A percentile compares a stretch with the other conserved stretches of the same genome.
phyloP scores from a whole-genome alignment of 2,329 filamentous ascomycete species.

The Didymellaceae sp. region DNA sequence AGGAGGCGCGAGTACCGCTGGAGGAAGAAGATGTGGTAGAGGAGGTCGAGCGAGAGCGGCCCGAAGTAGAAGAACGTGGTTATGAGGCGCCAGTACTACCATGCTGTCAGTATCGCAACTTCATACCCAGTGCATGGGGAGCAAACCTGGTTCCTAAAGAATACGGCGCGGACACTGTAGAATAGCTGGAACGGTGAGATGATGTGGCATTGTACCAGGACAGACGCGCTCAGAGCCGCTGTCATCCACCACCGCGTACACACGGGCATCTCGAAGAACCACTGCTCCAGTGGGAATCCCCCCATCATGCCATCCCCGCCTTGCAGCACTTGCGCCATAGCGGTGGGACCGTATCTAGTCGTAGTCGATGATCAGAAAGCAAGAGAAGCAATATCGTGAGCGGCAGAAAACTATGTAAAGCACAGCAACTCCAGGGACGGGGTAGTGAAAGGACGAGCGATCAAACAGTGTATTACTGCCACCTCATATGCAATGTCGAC shows the following conservation, averaged over 20 bases:
- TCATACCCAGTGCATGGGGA: not conserved
- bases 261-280: conserved; percentile 98
- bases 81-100: conserved; percentile 91
- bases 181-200: conserved; percentile 94
- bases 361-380: too few relatives aligned
- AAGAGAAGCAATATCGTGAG: not conserved
- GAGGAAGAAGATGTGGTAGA: conserved; percentile 98
- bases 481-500: conserved; percentile 2
- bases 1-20: conserved; percentile 94
- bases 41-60: conserved; percentile 87
- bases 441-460: not conserved
- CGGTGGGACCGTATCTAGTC: conserved; percentile 6
- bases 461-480: conserved; percentile 1
- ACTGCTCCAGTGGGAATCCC: conserved; percentile 85
- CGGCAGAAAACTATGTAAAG: not conserved
- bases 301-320: conserved; percentile 53
- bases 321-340: conserved; percentile 55
- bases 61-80: conserved; percentile 98
- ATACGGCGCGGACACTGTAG: conserved; percentile 93
- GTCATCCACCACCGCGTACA: conserved; percentile 98
- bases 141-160: conserved; percentile 83
- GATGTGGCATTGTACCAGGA: conserved; percentile 91
- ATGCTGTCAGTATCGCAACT: not conserved
- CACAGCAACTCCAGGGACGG: too few relatives aligned
- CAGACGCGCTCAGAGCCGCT: conserved; percentile 84